Evolutionary conservation across 2,329 filamentous ascomycete genomes (phyloP).

Genomic region (Sphaerulina musiva): DNA sequence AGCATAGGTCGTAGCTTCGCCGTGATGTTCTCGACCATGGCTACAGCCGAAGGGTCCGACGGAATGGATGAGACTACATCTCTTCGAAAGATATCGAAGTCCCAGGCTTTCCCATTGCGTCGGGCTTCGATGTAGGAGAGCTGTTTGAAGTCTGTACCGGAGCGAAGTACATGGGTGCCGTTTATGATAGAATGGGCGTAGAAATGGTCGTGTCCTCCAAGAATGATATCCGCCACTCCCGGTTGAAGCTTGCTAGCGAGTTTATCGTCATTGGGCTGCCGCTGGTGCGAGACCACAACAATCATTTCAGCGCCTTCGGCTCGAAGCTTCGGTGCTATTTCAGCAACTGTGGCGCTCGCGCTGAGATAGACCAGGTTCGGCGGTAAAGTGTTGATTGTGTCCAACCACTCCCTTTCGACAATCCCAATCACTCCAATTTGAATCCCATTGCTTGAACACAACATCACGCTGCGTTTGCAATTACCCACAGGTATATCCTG

Average conservation of each 20-base stretch:
- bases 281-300: constrained; percentile 74
- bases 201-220: constrained; percentile 86
- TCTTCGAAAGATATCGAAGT: constrained; percentile 45
- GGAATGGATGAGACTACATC: constrained; percentile 59
- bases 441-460: constrained; percentile 74
- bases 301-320: constrained; percentile 75
- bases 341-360: constrained; percentile 65
- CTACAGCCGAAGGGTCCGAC: constrained; percentile 54
- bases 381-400: constrained; percentile 79
- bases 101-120: constrained; percentile 58
- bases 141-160: constrained; percentile 87
- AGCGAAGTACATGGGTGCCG: constrained; percentile 75
- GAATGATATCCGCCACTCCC: constrained; percentile 70
- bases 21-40: constrained; percentile 62
- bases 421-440: constrained; percentile 81
- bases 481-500: constrained; percentile 68
- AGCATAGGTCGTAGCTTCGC: constrained; percentile 67
- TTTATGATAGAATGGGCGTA: constrained; percentile 74
- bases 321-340: constrained; percentile 66
- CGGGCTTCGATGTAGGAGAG: constrained; percentile 79
- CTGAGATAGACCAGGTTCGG: constrained; percentile 77
- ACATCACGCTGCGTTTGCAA: constrained; percentile 66
- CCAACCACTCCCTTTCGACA: constrained; percentile 81
- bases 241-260: constrained; percentile 64
- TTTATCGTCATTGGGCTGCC: constrained; percentile 85